Base-by-base conservation (phyloP, 805 yeast species). In the Zygotorulaspora danielsina region DNA sequence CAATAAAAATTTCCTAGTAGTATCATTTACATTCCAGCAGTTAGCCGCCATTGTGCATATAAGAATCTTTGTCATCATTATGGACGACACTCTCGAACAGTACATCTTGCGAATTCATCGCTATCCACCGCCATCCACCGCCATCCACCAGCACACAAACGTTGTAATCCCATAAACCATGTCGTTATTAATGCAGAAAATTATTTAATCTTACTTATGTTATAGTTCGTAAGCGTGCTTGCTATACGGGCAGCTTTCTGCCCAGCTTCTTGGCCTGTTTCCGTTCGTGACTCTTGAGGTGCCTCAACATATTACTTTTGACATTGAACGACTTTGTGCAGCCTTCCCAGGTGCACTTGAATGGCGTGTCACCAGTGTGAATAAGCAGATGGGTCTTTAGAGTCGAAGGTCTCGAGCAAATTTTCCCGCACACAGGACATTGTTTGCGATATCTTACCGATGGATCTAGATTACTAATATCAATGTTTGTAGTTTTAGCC, bases 351-450 rank as follows among this genome's bases (percentile, higher is more conserved):
- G 66, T 59, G 57, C 87, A 81, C 40, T 65, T 64, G 55, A 76
- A 81, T 6, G 88, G 88, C 49, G 80, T 81, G 53, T 79, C 87
- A n/a, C 88, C 88, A 0, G 87, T 81, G 58, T 87, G 96, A 5
- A 84, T 81, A 48, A 85, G 75, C 48, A 73, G 69, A 61, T 87
- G 96, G 3, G 89, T 86, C 46, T 79, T 81, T 39, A 86, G 66
- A 1, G 93, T 85, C 8, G 88, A 80, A 6, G 95, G 89, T 54
- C 95, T 74, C 50, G 84, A 81, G 66, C 87, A 87, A 38, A 76
- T 78, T 58, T 86, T 85, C 33, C 76, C 72, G 59, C 96, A 86
- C 12, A 79, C 71, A 11, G 58, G 63, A 42, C 72, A 68, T 36
- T 75, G 61, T 50, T 75, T 75, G 15, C 57, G 42, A 21, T 46